Evolutionary conservation across 345 rosid species (phyloP), one percentile per base, ranked within the genome.

Genomic region (Eucalyptus caleyi): DNA sequence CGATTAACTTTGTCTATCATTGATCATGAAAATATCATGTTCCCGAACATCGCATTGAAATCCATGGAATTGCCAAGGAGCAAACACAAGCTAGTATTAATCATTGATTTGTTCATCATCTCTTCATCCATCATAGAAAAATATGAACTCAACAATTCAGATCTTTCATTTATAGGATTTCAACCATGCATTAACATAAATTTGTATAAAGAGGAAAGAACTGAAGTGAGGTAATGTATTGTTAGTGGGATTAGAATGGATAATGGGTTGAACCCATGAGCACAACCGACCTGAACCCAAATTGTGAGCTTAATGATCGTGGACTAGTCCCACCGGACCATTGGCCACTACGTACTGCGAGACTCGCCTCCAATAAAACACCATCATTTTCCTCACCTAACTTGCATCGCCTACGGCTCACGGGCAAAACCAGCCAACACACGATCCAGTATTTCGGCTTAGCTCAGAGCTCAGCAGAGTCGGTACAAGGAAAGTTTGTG

Each of bases 321-420:
- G 93, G 93, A 95, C 91, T 90, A 90, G 89, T 92, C 98, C 94
- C 95, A 94, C 97, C 96, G 88, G 98, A 93, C 97, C 96, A 87
- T 89, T 72, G 90, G 94, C 94, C 93, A 92, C 98, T 94, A 93
- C 94, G 95, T 94, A 87, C 69, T 45, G 69, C 83, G 59, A 87
- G 50, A n/a, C 86, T 8, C 18, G 60, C 86, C 88, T 54, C 67
- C 51, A 34, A 72, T 34, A 72, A 37, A 21, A 3, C 82, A 37
- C 15, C 44, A 77, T 40, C 16, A 23, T 40, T 40, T 40, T 40
- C 30, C 26, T 87, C 45, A n/a, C 94, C 97, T 93, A 88, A 23
- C 16, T n/a, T 90, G 93, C 95, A 95, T 93, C 90, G 86, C 86
- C 82, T 45, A 24, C 6, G 89, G 85, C 91, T 53, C 86, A 14